phyloP scores from a whole-genome alignment of 768 basidiomycete species.

The Brasilioporus rufonigricans region DNA sequence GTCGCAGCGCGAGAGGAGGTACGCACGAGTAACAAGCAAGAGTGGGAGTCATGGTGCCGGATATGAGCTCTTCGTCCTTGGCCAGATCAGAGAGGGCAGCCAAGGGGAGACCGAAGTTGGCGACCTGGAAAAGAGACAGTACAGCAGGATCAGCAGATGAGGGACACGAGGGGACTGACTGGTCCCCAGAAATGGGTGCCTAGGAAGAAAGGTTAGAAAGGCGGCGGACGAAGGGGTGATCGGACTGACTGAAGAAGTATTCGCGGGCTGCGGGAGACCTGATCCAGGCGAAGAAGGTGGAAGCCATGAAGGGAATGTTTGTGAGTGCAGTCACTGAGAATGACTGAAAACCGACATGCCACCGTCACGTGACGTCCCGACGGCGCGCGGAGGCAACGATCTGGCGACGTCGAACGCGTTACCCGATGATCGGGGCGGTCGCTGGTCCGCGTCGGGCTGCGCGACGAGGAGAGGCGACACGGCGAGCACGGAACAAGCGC shows the following conservation, averaged over 20 bases:
- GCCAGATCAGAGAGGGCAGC: constrained; percentile 88
- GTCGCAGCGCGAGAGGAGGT: constrained; percentile 5
- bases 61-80: constrained; percentile 96
- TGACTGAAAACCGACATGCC: background rate
- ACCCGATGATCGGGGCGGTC: background rate
- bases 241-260: constrained; percentile 88
- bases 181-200: constrained; percentile 99
- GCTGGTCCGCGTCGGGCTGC: background rate
- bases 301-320: constrained; percentile 59
- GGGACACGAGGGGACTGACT: constrained; percentile 47
- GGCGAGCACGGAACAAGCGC: background rate
- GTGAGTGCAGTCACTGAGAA: too few relatives aligned
- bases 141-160: constrained; percentile 2
- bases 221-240: background rate
- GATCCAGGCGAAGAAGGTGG: constrained; percentile 84
- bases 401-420: background rate
- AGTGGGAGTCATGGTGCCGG: constrained; percentile 94
- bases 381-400: background rate
- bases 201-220: constrained; percentile 34
- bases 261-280: constrained; percentile 88
- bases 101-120: constrained; percentile 97
- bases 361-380: constrained; percentile 12
- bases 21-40: constrained; percentile 91
- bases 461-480: background rate
- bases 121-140: constrained; percentile 55